Percentiles rank a stretch among this genome's conserved stretches.
Evolutionary conservation across 1,284 basidiomycete species (phyloP).

Genomic region (Cutaneotrichosporon arboriforme): DNA sequence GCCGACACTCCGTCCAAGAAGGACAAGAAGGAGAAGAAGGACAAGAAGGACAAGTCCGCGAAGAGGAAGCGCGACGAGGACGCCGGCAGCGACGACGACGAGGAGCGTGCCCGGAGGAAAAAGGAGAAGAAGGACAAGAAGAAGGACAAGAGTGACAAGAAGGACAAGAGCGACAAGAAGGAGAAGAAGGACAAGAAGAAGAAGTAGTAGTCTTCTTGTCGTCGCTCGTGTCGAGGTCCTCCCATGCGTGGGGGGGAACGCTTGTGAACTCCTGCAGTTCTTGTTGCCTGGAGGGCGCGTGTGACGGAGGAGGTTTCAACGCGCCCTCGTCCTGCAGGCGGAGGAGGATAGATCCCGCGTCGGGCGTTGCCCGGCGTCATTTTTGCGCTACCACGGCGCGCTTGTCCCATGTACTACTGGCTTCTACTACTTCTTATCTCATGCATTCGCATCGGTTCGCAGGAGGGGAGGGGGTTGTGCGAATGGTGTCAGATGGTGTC

Average conservation of each 20-base stretch:
- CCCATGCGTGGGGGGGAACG: no score
- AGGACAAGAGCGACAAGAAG: constrained; percentile 23
- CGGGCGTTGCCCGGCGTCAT: neutral
- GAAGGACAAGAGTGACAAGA: constrained; percentile 23
- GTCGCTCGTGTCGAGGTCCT: no score
- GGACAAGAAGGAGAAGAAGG: constrained; percentile 64
- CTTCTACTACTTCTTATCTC: constrained; percentile 5
- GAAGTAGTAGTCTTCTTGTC: neutral
- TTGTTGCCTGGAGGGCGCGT: no score
- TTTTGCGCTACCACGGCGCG: neutral
- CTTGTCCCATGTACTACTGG: constrained; percentile 14
- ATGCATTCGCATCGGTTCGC: constrained; percentile 13
- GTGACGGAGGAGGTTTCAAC: no score
- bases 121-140: constrained; percentile 34
- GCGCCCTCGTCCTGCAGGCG: neutral
- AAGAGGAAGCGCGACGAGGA: constrained; percentile 21
- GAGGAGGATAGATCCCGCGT: constrained; percentile 4
- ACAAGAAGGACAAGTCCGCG: constrained; percentile 46
- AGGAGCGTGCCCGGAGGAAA: constrained; percentile 31
- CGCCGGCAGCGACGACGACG: constrained; percentile 11
- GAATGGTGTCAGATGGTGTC: neutral
- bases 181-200: constrained; percentile 2
- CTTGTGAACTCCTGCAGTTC: no score
- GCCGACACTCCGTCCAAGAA: constrained; percentile 28
- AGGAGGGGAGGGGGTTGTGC: neutral